phyloP scores from a whole-genome alignment of 441 rosid species.

The Euphorbia celastroides region DNA sequence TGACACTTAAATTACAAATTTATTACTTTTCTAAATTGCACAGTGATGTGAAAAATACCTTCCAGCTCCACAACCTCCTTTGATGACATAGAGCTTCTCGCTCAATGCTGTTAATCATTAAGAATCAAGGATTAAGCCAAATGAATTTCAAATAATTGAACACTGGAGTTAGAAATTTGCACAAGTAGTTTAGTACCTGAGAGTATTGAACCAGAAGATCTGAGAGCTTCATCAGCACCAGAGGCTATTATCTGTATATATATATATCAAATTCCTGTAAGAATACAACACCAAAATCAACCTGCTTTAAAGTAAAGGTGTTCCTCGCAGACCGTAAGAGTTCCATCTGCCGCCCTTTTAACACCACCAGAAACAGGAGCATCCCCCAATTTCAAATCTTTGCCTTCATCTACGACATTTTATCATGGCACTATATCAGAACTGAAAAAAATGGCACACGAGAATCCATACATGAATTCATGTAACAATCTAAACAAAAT shows the following conservation, averaged over 20 bases:
- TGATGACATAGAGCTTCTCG: conserved; percentile 89
- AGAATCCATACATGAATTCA: neutral
- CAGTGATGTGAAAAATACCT: conserved; percentile 45
- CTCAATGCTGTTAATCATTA: conserved; percentile 64
- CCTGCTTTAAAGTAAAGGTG: conserved; percentile 11
- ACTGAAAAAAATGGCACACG: neutral
- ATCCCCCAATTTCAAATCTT: conserved; percentile 81
- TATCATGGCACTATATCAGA: neutral
- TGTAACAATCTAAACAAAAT: conserved; percentile 4
- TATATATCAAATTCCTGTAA: neutral
- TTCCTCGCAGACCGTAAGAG: conserved; percentile 63
- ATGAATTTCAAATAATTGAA: conserved; percentile 18
- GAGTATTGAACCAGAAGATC: conserved; percentile 58
- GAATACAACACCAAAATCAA: conserved; percentile 23
- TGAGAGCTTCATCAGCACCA: conserved; percentile 76
- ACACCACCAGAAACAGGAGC: conserved; percentile 99
- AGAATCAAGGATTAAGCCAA: conserved; percentile 18
- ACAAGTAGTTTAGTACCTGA: conserved; percentile 44
- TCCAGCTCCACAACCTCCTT: conserved; percentile 96
- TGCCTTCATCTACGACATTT: conserved; percentile 56
- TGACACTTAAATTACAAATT: neutral
- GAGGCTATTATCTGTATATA: conserved; percentile 84
- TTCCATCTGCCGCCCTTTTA: conserved; percentile 81
- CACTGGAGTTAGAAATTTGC: conserved; percentile 16
- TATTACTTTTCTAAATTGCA: neutral